phyloP scores from a whole-genome alignment of 345 rosid species.

The Aethionema arabicum region DNA sequence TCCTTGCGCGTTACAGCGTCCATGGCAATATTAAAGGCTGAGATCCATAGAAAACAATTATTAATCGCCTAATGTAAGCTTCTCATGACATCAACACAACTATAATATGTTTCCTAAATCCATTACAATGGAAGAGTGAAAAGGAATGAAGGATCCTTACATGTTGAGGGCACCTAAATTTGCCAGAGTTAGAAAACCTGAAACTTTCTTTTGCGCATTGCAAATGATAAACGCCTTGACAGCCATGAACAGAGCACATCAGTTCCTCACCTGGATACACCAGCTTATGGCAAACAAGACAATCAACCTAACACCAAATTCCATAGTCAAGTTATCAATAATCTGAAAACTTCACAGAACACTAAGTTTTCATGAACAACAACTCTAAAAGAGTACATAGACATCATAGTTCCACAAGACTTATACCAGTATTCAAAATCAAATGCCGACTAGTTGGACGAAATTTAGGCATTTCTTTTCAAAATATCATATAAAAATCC shows the following conservation, averaged over 20 bases:
- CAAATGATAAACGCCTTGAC: constrained; percentile 63
- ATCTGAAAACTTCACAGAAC: not conserved
- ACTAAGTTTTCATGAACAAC: not conserved
- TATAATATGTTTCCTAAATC: constrained; percentile 1
- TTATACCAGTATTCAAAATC: too few relatives aligned
- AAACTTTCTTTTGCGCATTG: constrained; percentile 50
- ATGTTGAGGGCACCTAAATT: constrained; percentile 90
- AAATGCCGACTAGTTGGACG: too few relatives aligned
- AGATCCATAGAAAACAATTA: not conserved
- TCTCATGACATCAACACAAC: not conserved
- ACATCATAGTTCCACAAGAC: not conserved
- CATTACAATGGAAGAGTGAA: constrained; percentile 11
- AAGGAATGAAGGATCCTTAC: constrained; percentile 57
- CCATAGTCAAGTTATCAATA: constrained; percentile 10
- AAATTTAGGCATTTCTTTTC: too few relatives aligned
- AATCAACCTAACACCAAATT: constrained; percentile 55
- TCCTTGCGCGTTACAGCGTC: not conserved
- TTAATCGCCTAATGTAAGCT: too few relatives aligned
- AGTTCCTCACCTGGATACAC: constrained; percentile 64
- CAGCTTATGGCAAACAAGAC: constrained; percentile 55
- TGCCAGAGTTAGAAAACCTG: constrained; percentile 41
- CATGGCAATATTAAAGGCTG: constrained; percentile 7
- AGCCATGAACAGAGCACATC: constrained; percentile 60
- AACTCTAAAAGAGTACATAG: not conserved
- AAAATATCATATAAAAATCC: too few relatives aligned